phyloP scores from a whole-genome alignment of 352 stramenopile species.

The Phytophthora crassamura region DNA sequence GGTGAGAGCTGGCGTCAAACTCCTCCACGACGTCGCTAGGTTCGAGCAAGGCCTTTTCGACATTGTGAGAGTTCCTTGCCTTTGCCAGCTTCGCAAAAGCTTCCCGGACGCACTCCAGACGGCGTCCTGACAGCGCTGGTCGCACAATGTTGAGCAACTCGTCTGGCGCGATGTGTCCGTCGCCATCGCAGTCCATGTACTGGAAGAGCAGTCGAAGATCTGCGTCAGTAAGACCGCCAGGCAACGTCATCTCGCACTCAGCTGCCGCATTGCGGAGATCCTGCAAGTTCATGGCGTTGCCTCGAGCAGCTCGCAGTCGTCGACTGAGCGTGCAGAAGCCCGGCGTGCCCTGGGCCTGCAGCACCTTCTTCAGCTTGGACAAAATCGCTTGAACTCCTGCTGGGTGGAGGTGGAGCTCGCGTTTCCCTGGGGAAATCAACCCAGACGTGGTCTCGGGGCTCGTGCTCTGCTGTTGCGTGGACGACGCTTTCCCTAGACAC shows the following conservation, averaged over 20 bases:
- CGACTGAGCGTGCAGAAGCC: slow-evolving; percentile 83
- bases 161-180: slow-evolving; percentile 78
- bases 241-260: slow-evolving; percentile 57
- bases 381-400: slow-evolving; percentile 71
- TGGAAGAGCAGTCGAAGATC: slow-evolving; percentile 80
- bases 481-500: slow-evolving; percentile 47
- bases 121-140: slow-evolving; percentile 72
- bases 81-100: slow-evolving; percentile 90
- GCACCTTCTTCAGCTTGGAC: slow-evolving; percentile 43
- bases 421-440: slow-evolving; percentile 25
- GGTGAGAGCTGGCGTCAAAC: slow-evolving; percentile 88
- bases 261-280: slow-evolving; percentile 80
- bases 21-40: slow-evolving; percentile 79
- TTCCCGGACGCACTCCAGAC: slow-evolving; percentile 73
- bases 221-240: slow-evolving; percentile 46
- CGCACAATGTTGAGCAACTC: slow-evolving; percentile 89
- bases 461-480: slow-evolving; percentile 3
- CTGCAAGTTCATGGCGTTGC: slow-evolving; percentile 70
- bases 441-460: slow-evolving; percentile 9
- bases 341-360: slow-evolving; percentile 67
- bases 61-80: slow-evolving; percentile 27
- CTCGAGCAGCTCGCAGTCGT: slow-evolving; percentile 26
- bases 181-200: slow-evolving; percentile 85
- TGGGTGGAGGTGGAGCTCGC: slow-evolving; percentile 41
- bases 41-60: slow-evolving; percentile 72